These are phyloP conservation scores for Bromus sterilis DNA, from an alignment of 176 grass and related monocot species.

Conservation along the genomic window DNA sequence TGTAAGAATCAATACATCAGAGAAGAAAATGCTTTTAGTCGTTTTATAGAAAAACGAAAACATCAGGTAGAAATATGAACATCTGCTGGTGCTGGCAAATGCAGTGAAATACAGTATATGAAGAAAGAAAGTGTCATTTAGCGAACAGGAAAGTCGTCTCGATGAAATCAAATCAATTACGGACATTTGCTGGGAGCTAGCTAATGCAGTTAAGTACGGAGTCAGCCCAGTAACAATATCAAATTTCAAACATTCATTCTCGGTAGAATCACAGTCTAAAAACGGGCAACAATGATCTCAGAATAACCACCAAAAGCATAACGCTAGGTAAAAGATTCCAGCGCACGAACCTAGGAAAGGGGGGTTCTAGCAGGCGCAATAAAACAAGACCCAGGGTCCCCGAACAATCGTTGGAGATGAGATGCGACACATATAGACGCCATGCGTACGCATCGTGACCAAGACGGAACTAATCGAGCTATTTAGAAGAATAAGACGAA, in stretches of 20 bases:
- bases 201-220: not conserved
- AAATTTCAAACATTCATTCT: not conserved
- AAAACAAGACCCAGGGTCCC: not conserved
- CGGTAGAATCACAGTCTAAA: not conserved
- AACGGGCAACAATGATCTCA: not conserved
- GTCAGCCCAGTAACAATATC: not conserved
- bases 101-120: not conserved
- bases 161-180: not conserved
- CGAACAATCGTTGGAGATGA: not conserved
- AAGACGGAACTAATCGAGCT: not conserved
- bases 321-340: not conserved
- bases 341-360: not conserved
- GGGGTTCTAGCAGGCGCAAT: not conserved
- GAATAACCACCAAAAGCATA: not conserved
- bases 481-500: not conserved
- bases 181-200: not conserved
- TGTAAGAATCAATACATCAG: not conserved
- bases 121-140: not conserved
- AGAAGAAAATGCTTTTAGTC: not conserved
- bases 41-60: not conserved
- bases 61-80: not conserved
- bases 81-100: not conserved
- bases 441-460: not conserved
- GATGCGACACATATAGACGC: not conserved
- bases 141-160: not conserved